Base-by-base conservation (phyloP, 768 basidiomycete genomes). In the Lactarius quietus region DNA sequence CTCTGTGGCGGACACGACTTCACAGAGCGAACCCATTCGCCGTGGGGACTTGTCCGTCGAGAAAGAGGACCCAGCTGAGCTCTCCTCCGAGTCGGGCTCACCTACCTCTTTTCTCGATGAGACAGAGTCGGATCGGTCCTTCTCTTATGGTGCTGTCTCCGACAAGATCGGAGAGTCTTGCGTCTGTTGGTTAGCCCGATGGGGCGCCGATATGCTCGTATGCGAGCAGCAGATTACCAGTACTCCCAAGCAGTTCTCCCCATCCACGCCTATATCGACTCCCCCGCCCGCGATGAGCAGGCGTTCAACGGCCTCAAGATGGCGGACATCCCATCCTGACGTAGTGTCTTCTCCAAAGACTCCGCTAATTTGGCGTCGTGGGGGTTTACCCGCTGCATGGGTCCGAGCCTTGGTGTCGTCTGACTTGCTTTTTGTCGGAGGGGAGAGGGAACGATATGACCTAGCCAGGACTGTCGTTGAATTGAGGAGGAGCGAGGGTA, bases 131-230 rank as follows among this genome's bases (percentile, higher is more conserved):
- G 71, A 71, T 17, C 80, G 82, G 2, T 78, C 77, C 39, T 90
- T 86, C 70, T 82, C 86, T 72, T 96, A 97, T 71, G 95, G 94
- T n/a, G 81, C 85, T n/a, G 81, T 94, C 12, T 90, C 90, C 0
- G 86, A 93, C 76, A 95, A 93, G 78, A 92, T 97, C 62, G 95
- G 95, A 15, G 93, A 96, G 75, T 89, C 92, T 0, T 88, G 89
- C 69, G 84, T 84, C 3, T 92, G 90, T 74, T 98, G 94, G 93
- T 79, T 97, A 20, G 82, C 87, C 1, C 81, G 92, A 52, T 98
- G 95, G 95, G 92, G 87, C 0, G 73, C 77, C 15, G 94, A 97
- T 72, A 81, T 96, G 67, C 80, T 96, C n/a, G 71, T 72, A 10
- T 80, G 83, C 36, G 91, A 93, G 71, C 82, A 86, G 69, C 76